Evolutionary conservation across 2,329 filamentous ascomycete species (phyloP).

Genomic region (Neopestalotiopsis clavispora): DNA sequence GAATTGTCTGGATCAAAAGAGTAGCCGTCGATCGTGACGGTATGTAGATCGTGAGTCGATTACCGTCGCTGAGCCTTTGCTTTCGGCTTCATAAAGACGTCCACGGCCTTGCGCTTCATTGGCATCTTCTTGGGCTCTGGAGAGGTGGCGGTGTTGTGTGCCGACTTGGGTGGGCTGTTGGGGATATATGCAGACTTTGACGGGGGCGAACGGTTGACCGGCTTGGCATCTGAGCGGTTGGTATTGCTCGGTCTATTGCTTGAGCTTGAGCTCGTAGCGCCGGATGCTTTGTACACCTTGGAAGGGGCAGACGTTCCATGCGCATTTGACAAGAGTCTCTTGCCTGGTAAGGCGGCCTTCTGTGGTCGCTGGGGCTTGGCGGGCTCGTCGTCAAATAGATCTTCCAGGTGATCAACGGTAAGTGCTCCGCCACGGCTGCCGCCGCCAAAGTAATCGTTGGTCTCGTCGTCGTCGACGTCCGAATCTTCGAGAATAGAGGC

Average conservation of each 20-base stretch:
- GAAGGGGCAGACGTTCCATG: neutral
- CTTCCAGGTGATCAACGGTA: constrained; percentile 29
- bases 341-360: constrained; percentile 15
- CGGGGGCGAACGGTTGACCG: neutral
- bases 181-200: neutral
- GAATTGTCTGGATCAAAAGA: neutral
- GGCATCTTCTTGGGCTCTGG: constrained; percentile 21
- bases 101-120: constrained; percentile 49
- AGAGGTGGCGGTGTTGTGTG: constrained; percentile 17
- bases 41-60: no score
- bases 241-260: neutral
- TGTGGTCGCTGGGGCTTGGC: constrained; percentile 15
- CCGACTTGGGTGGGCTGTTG: constrained; percentile 17
- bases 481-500: constrained; percentile 48
- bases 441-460: constrained; percentile 21
- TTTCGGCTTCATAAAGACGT: constrained; percentile 57
- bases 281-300: neutral
- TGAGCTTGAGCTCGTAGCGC: neutral
- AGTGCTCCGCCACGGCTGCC: constrained; percentile 22
- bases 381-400: constrained; percentile 23
- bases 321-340: constrained; percentile 10
- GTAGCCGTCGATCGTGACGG: neutral
- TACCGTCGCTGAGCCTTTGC: constrained; percentile 34
- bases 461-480: constrained; percentile 32
- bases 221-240: neutral